Percentiles rank a stretch among this genome's conserved stretches.
Evolutionary conservation across 2,329 filamentous ascomycete species (phyloP).

Genomic region (Ilyonectria sp.): DNA sequence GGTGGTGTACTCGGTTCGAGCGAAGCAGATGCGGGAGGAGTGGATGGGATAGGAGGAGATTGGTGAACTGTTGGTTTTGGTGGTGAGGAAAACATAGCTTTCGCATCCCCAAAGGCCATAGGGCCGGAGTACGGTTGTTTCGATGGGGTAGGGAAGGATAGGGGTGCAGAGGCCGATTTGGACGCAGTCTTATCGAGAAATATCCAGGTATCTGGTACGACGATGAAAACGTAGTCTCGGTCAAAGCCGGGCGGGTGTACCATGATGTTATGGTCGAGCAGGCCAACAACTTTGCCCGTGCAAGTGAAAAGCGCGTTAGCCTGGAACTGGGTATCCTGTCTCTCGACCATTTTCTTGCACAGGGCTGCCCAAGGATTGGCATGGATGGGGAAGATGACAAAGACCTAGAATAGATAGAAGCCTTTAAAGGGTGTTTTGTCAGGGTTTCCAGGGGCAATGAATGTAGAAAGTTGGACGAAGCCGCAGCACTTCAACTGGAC

Average conservation of each 20-base stretch:
- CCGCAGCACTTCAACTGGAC: too few species aligned
- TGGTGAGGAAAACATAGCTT: too few species aligned
- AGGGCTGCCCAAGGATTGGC: not conserved
- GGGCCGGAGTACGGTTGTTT: too few species aligned
- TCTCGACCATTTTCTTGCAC: conserved; percentile 1
- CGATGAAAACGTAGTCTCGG: conserved; percentile 7
- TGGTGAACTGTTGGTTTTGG: too few species aligned
- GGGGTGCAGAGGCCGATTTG: too few species aligned
- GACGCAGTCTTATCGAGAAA: conserved; percentile 2
- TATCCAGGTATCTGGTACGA: conserved; percentile 8
- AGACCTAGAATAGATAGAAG: conserved; percentile 5
- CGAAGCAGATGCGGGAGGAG: too few species aligned
- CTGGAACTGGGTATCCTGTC: too few species aligned
- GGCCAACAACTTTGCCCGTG: not conserved
- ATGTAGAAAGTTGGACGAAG: too few species aligned
- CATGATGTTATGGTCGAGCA: conserved; percentile 5
- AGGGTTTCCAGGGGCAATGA: not conserved
- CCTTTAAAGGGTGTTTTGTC: conserved; percentile 6
- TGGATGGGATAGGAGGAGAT: too few species aligned
- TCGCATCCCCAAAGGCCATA: too few species aligned
- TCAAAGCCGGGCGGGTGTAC: not conserved
- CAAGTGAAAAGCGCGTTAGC: not conserved
- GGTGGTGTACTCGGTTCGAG: too few species aligned
- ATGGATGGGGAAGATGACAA: conserved; percentile 9
- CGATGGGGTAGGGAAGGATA: too few species aligned